Conservation (phyloP, 2,329 filamentous ascomycete genomes). For the Colletotrichum simmondsii region DNA sequence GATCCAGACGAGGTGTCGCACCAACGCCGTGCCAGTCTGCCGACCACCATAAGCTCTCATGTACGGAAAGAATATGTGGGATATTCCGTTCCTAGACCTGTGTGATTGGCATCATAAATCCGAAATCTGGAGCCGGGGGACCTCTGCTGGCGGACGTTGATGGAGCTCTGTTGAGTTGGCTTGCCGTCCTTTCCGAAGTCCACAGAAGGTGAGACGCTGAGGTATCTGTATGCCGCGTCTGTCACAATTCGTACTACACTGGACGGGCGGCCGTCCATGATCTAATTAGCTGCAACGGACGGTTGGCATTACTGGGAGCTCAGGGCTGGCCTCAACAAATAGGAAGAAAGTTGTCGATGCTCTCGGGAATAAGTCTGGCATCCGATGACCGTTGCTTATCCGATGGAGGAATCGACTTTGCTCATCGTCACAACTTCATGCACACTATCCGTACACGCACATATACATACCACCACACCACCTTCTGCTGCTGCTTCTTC, state of each 20-base stretch:
- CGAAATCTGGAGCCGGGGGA: conserved; percentile 4
- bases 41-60: background rate
- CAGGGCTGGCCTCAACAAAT: background rate
- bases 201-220: background rate
- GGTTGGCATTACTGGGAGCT: background rate
- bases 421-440: conserved; percentile 13
- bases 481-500: background rate
- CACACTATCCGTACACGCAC: background rate
- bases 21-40: conserved; percentile 7
- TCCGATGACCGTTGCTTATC: conserved; percentile 17
- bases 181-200: conserved; percentile 16
- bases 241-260: background rate
- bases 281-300: background rate
- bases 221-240: conserved; percentile 7
- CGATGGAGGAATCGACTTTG: conserved; percentile 16
- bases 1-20: background rate
- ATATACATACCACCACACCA: background rate
- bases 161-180: background rate
- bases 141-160: background rate
- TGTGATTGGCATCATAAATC: conserved; percentile 6
- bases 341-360: background rate
- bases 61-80: background rate
- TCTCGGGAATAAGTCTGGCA: background rate
- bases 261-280: background rate
- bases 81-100: background rate